Evolutionary conservation across 805 yeast genomes (phyloP).

Genomic region (Diddensiella santjacobensis): DNA sequence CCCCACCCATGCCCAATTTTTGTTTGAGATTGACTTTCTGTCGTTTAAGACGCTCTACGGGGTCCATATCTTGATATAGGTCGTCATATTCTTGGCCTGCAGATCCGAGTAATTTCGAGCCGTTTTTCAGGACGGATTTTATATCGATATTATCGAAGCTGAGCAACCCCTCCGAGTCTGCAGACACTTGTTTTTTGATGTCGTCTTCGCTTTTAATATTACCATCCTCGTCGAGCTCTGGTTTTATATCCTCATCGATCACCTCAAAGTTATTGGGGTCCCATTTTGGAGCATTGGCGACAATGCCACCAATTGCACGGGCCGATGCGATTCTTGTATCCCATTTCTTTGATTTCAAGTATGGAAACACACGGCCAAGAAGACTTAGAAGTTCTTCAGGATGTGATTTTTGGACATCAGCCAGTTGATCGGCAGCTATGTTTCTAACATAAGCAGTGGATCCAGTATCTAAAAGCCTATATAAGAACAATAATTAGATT

Average conservation of each 20-base stretch:
- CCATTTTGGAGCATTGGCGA: constrained; percentile 74
- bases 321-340: constrained; percentile 96
- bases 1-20: constrained; percentile 42
- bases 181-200: constrained; percentile 14
- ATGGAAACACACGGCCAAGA: constrained; percentile 87
- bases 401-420: constrained; percentile 89
- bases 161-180: constrained; percentile 24
- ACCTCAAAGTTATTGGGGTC: constrained; percentile 59
- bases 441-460: constrained; percentile 89
- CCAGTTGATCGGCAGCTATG: constrained; percentile 95
- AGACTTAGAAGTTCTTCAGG: constrained; percentile 87
- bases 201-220: constrained; percentile 29
- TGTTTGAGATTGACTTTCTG: constrained; percentile 45
- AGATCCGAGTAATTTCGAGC: constrained; percentile 56
- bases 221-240: constrained; percentile 25
- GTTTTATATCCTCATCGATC: constrained; percentile 20
- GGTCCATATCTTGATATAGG: constrained; percentile 36
- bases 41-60: constrained; percentile 47
- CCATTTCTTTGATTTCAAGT: constrained; percentile 79
- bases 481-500: neutral
- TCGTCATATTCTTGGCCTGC: constrained; percentile 49
- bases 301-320: constrained; percentile 89
- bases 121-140: constrained; percentile 35
- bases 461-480: constrained; percentile 72
- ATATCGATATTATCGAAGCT: constrained; percentile 37